Base-by-base conservation (phyloP, 176 grass and related monocot genomes). In the Triticum urartu region DNA sequence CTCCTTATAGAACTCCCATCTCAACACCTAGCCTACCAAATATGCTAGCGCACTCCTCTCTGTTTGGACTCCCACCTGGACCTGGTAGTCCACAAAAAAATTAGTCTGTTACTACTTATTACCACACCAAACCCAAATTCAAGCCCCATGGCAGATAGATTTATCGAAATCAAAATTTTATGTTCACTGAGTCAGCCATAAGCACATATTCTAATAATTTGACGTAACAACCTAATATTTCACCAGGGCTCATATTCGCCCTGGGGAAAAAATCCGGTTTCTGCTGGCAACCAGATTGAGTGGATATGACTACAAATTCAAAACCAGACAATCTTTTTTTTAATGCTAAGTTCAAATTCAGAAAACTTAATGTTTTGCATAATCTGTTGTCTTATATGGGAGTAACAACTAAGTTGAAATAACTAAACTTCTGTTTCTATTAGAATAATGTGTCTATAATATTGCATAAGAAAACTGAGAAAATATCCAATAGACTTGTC, bases 71-170 rank as follows among this genome's bases (percentile, higher is more conserved):
- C 50, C 43, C 50, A 54, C 50, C 50, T 54, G 50, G 50, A 54
- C 50, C 50, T 52, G 48, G 48, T 52, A 52, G 48, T 5, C 48
- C 48, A 52, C 48, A 52, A 6, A 14, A 52, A 52, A 64, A 64
- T 17, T 40, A 18, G n/a, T 42, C 60, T 26, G 9, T 80, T 28
- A 42, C 43, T 64, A 47, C 61, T 81, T 48, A 17, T 6, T 47
- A 67, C 35, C 39, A 81, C 17, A 45, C 25, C 62, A 81, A 48
- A 67, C 39, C 79, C 6, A 81, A 67, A 67, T 68, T 47, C 62
- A 81, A 21, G 11, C 28, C 43, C 43, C 42, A 50, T 32, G 32
- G 17, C 25, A 67, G 25, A 67, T 50, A 50, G 5, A 8, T 64
- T 81, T 48, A 17, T 12, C 45, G 3, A 6, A 81, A 81, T 67